Percentiles rank a stretch among this genome's conserved stretches.
Conservation (phyloP, 352 stramenopile genomes). For the Phytophthora pistaciae region DNA sequence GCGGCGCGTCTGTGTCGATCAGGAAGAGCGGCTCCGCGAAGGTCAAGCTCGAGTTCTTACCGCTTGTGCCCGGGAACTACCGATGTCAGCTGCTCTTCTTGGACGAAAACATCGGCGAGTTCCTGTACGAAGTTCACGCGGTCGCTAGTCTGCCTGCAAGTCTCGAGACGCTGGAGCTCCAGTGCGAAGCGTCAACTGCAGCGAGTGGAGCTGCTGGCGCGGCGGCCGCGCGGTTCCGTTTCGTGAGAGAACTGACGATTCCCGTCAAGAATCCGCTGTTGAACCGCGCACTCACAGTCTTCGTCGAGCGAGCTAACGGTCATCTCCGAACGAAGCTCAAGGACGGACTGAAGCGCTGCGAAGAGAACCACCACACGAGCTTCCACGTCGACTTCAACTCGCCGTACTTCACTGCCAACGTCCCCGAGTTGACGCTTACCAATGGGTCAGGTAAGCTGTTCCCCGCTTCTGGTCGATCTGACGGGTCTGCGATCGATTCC, state of each 20-base stretch:
- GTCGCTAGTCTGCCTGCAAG: slow-evolving; percentile 79
- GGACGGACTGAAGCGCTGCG: slow-evolving; percentile 80
- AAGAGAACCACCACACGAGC: slow-evolving; percentile 68
- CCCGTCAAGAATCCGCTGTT: slow-evolving; percentile 85
- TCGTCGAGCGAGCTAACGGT: slow-evolving; percentile 77
- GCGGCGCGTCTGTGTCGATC: slow-evolving; percentile 36
- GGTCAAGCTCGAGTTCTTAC: slow-evolving; percentile 91
- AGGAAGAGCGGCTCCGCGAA: slow-evolving; percentile 62
- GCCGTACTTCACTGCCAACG: slow-evolving; percentile 81
- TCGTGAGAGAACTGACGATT: slow-evolving; percentile 82
- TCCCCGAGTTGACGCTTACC: slow-evolving; percentile 56
- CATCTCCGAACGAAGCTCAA: slow-evolving; percentile 81
- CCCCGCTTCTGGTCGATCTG: slow-evolving; percentile 23
- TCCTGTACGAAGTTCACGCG: slow-evolving; percentile 92
- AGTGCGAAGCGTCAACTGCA: slow-evolving; percentile 60
- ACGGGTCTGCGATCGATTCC: slow-evolving; percentile 18
- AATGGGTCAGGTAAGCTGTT: slow-evolving; percentile 12
- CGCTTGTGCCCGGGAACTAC: slow-evolving; percentile 90
- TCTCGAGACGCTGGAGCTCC: slow-evolving; percentile 84
- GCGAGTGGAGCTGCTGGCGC: slow-evolving; percentile 7
- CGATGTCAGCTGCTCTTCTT: slow-evolving; percentile 92
- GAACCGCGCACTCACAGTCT: slow-evolving; percentile 66
- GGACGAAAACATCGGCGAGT: slow-evolving; percentile 94
- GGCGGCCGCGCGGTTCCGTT: slow-evolving; percentile 44
- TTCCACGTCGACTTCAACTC: slow-evolving; percentile 90